Evolutionary conservation across 495 filamentous ascomycete genomes (phyloP).

Genomic region (Tirmania nivea): DNA sequence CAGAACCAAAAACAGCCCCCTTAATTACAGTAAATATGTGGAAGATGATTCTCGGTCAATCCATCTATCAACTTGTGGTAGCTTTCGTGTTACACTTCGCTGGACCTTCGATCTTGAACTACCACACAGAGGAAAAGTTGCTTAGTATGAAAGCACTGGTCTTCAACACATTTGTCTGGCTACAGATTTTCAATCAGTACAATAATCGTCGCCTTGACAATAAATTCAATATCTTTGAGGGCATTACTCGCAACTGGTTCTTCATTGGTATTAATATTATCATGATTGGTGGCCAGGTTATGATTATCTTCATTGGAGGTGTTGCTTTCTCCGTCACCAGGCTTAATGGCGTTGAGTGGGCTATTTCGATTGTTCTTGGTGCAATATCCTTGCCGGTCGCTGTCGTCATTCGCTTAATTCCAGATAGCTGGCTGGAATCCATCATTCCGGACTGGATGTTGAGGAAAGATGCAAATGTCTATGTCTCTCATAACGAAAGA

Average conservation of each 20-base stretch:
- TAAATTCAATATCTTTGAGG: conserved; percentile 74
- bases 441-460: conserved; percentile 33
- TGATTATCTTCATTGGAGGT: conserved; percentile 62
- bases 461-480: conserved; percentile 24
- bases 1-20: conserved; percentile 53
- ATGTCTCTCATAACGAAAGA: conserved; percentile 38
- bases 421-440: conserved; percentile 39
- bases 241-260: conserved; percentile 54
- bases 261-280: conserved; percentile 64
- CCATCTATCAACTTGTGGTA: conserved; percentile 63
- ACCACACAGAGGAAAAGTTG: conserved; percentile 19
- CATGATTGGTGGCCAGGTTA: conserved; percentile 60
- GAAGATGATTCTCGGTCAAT: conserved; percentile 85
- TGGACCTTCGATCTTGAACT: conserved; percentile 39
- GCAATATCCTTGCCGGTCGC: conserved; percentile 49
- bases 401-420: conserved; percentile 49
- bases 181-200: conserved; percentile 84
- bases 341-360: conserved; percentile 51
- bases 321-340: conserved; percentile 39
- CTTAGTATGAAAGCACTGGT: conserved; percentile 43
- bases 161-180: conserved; percentile 87
- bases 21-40: conserved; percentile 68
- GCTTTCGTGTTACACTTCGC: conserved; percentile 59
- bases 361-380: conserved; percentile 47
- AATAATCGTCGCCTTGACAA: conserved; percentile 78